Evolutionary conservation across 176 grass and related monocot genomes (phyloP).

Genomic region (Hyparrhenia diplandra): DNA sequence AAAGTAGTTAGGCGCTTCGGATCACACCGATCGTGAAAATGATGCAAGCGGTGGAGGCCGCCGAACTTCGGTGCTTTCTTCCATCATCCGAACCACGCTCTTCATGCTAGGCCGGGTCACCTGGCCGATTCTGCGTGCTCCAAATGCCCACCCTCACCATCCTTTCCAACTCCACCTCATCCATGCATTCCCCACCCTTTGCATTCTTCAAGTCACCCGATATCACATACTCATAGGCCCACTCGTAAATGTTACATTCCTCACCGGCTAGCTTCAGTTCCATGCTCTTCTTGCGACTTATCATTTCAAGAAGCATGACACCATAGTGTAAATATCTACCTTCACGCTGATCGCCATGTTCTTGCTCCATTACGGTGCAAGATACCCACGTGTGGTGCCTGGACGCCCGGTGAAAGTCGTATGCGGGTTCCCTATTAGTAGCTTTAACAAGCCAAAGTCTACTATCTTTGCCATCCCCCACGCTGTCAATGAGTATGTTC

Average conservation of each 20-base stretch:
- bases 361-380: slow-evolving; percentile 49
- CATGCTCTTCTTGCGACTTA: slow-evolving; percentile 49
- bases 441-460: too few species aligned
- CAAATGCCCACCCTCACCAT: slow-evolving; percentile 48
- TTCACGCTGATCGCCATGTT: slow-evolving; percentile 49
- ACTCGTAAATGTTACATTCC: slow-evolving; percentile 20
- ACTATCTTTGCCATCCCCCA: too few species aligned
- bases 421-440: too few species aligned
- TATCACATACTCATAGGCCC: slow-evolving; percentile 20
- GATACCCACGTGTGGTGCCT: too few species aligned
- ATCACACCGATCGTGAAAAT: too few species aligned
- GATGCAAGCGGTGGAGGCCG: too few species aligned
- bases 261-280: slow-evolving; percentile 20
- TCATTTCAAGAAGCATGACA: slow-evolving; percentile 51
- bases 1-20: too few species aligned
- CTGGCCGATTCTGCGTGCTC: slow-evolving; percentile 46
- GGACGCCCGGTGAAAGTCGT: too few species aligned
- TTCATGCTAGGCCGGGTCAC: slow-evolving; percentile 38
- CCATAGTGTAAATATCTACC: slow-evolving; percentile 49
- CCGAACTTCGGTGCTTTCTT: too few species aligned
- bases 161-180: slow-evolving; percentile 26
- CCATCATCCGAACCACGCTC: slow-evolving; percentile 40
- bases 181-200: slow-evolving; percentile 17
- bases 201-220: slow-evolving; percentile 14
- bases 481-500: too few species aligned